Evolutionary conservation across 208 protist genomes (phyloP).

Genomic region (Vickermania spadyakhi): DNA sequence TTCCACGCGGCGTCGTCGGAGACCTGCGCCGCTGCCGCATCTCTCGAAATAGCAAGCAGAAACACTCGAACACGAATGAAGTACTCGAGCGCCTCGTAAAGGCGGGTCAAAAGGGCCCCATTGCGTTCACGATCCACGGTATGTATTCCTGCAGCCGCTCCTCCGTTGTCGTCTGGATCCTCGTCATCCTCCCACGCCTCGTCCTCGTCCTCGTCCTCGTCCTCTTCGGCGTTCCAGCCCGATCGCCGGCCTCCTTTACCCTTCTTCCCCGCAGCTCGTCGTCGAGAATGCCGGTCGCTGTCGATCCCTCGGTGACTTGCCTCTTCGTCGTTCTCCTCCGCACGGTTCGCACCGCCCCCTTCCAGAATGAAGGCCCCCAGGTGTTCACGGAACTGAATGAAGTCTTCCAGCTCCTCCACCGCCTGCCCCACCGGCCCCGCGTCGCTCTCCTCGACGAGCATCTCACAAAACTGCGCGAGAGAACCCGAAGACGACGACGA

Average conservation of each 20-base stretch:
- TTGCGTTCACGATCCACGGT: not conserved
- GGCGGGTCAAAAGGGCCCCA: not conserved
- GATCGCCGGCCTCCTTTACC: not conserved
- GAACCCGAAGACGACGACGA: not conserved
- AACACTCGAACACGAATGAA: not conserved
- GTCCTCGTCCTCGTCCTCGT: constrained; percentile 9
- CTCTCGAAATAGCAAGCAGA: not conserved
- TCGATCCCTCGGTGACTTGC: no score
- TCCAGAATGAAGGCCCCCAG: constrained; percentile 23
- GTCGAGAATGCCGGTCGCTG: no score
- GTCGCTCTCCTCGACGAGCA: constrained; percentile 61
- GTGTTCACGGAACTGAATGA: constrained; percentile 49
- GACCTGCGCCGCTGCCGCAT: not conserved
- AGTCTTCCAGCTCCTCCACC: constrained; percentile 59
- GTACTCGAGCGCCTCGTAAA: not conserved
- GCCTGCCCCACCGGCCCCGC: constrained; percentile 53
- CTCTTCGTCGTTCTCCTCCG: constrained; percentile 13
- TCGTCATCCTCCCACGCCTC: constrained; percentile 7
- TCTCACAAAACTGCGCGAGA: constrained; percentile 32
- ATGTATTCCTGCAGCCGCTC: not conserved
- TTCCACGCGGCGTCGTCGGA: no score
- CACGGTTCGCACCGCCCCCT: constrained; percentile 4
- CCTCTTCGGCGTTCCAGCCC: not conserved
- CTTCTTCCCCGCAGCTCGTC: not conserved
- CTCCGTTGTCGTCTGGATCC: not conserved